phyloP scores from a whole-genome alignment of 805 yeast species.

The Saturnispora hagleri region DNA sequence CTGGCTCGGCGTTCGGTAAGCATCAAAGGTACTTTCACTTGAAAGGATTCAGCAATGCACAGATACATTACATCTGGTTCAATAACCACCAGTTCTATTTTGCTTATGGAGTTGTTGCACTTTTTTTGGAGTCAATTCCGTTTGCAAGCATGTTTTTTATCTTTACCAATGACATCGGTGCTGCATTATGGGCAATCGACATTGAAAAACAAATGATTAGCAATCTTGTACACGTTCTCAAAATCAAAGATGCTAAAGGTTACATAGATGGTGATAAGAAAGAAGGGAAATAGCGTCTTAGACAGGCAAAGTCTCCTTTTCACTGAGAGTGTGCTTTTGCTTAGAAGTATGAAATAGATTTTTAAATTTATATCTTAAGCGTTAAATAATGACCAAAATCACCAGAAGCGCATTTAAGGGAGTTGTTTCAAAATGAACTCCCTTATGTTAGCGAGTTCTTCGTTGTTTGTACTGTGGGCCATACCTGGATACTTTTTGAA shows the following conservation, averaged over 20 bases:
- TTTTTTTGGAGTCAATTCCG: constrained; percentile 46
- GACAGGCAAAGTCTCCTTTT: too few relatives aligned
- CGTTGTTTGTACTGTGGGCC: constrained; percentile 58
- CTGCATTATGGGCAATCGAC: constrained; percentile 54
- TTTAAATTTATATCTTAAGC: neutral
- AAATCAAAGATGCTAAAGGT: neutral
- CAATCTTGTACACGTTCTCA: neutral
- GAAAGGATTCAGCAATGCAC: constrained; percentile 39
- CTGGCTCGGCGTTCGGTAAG: constrained; percentile 41
- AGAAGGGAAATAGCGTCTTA: neutral
- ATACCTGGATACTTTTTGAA: constrained; percentile 54
- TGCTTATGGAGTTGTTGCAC: constrained; percentile 44
- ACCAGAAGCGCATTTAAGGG: neutral
- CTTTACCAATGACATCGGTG: constrained; percentile 52
- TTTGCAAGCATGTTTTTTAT: constrained; percentile 42
- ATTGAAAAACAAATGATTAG: constrained; percentile 18
- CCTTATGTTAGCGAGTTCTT: constrained; percentile 52
- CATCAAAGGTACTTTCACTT: constrained; percentile 50
- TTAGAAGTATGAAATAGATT: neutral
- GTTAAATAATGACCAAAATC: neutral
- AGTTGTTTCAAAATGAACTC: constrained; percentile 29
- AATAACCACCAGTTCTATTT: constrained; percentile 29
- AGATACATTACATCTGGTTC: constrained; percentile 31
- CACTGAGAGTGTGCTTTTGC: neutral
- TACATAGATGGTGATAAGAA: neutral